Evolutionary conservation across 768 basidiomycete genomes (phyloP).

Genomic region (Gelatoporia subvermispora): DNA sequence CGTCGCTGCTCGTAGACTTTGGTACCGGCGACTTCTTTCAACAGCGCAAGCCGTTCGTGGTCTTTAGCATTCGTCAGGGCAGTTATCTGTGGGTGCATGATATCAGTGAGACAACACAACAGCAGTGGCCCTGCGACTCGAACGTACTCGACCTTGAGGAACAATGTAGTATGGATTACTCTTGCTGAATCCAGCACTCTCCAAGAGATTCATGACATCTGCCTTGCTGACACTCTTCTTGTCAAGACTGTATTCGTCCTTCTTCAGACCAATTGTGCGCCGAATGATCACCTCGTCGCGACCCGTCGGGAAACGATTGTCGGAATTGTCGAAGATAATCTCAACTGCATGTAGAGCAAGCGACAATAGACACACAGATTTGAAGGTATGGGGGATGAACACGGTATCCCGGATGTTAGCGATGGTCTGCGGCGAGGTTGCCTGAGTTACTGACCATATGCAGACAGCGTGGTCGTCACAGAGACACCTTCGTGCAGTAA

Average conservation of each 20-base stretch:
- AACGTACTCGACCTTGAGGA: slow-evolving; percentile 88
- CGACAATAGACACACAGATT: too few species aligned
- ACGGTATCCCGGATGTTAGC: too few species aligned
- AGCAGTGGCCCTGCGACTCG: neutral
- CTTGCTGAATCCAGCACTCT: slow-evolving; percentile 95
- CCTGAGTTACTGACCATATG: slow-evolving; percentile 62
- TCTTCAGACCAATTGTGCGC: slow-evolving; percentile 94
- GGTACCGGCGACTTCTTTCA: slow-evolving; percentile 98
- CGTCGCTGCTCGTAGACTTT: slow-evolving; percentile 97
- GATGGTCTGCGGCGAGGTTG: too few species aligned
- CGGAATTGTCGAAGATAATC: slow-evolving; percentile 82
- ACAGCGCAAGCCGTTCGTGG: slow-evolving; percentile 83
- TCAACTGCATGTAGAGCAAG: neutral
- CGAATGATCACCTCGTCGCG: slow-evolving; percentile 84
- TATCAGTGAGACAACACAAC: neutral
- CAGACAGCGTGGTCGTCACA: slow-evolving; percentile 83
- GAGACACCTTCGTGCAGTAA: slow-evolving; percentile 94
- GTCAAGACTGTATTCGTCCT: slow-evolving; percentile 97
- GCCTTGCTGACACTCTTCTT: slow-evolving; percentile 94
- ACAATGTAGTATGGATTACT: slow-evolving; percentile 99
- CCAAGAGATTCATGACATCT: slow-evolving; percentile 95
- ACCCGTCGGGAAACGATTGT: slow-evolving; percentile 90
- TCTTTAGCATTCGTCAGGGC: slow-evolving; percentile 97
- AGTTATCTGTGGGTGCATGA: slow-evolving; percentile 63
- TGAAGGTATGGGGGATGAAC: too few species aligned